Percentiles rank a stretch among this genome's conserved stretches.
phyloP scores from a whole-genome alignment of 352 stramenopile genomes.

The Phytophthora citrophthora region DNA sequence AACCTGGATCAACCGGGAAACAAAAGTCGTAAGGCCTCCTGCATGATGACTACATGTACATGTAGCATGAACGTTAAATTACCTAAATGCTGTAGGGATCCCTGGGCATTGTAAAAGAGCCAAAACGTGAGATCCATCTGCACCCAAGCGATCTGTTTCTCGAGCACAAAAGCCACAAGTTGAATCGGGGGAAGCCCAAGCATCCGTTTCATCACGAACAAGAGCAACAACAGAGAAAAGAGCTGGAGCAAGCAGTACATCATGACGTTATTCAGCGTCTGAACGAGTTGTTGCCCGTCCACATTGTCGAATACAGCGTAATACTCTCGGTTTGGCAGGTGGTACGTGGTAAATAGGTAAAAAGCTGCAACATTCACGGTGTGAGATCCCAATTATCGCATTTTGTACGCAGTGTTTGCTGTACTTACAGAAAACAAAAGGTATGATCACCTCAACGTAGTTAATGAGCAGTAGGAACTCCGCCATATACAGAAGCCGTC shows the following conservation, averaged over 20 bases:
- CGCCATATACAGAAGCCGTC: constrained; percentile 31
- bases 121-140: constrained; percentile 23
- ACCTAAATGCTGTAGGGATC: constrained; percentile 28
- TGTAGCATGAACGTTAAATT: too few relatives aligned
- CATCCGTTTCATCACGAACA: neutral
- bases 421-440: constrained; percentile 35
- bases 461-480: constrained; percentile 40
- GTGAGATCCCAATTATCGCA: neutral
- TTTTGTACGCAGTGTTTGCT: neutral
- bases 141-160: constrained; percentile 1
- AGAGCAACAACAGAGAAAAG: constrained; percentile 6
- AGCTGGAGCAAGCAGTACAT: constrained; percentile 13
- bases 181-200: constrained; percentile 9
- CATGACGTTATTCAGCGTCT: constrained; percentile 3
- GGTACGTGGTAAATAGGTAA: constrained; percentile 29
- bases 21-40: too few relatives aligned
- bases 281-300: neutral
- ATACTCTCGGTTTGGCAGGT: constrained; percentile 33
- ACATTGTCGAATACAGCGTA: constrained; percentile 28
- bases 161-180: constrained; percentile 18
- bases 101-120: constrained; percentile 25
- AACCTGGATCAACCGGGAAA: constrained; percentile 4
- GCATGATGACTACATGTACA: too few relatives aligned
- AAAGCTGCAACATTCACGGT: constrained; percentile 5
- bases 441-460: constrained; percentile 41